Evolutionary conservation across 306 rosid species (phyloP), one percentile per base, ranked within the genome.

Genomic region (Hippophae gyantsensis): DNA sequence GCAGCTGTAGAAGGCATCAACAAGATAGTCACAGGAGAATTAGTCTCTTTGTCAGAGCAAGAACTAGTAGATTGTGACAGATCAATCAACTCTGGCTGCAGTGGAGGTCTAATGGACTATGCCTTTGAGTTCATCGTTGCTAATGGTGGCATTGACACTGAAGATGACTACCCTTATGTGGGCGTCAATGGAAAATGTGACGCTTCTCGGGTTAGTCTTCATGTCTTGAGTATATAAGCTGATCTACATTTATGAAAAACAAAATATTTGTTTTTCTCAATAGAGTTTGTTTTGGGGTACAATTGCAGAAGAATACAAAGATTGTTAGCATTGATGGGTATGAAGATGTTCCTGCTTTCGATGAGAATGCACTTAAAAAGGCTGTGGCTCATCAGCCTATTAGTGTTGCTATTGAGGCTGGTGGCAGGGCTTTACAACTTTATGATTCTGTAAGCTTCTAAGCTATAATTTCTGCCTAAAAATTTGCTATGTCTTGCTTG

Each of bases 111-210:
- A 52, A 79, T 90, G 96, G 96, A 87, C 76, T 79, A 85, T 49
- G 98, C 98, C 13, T 90, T 87, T 41, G 73, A 83, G 38, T 90
- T 90, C 84, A 90, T 90, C 67, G 69, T 83, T 48, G 14, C 62
- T 60, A 90, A 90, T 57, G 98, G 95, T 59, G 98, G 98, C 72
- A 66, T 90, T n/a, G 94, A 86, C 84, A 44, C 89, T 0, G 96
- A 90, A 7, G n/a, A 69, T 7, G 87, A 90, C 69, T 90, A 90
- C 72, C 98, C 98, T 61, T 90, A 90, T 64, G 50, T 18, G 0
- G 98, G 79, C 13, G 2, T 57, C 25, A 79, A 87, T 48, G 75
- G 78, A 58, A 64, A 8, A n/a, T 90, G 98, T 27, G 73, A 90
- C 66, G 62, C 61, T 53, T 43, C 72, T 7, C 76, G 67, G 86